Conservation (phyloP, 495 filamentous ascomycete genomes). For the Tuber borchii region DNA sequence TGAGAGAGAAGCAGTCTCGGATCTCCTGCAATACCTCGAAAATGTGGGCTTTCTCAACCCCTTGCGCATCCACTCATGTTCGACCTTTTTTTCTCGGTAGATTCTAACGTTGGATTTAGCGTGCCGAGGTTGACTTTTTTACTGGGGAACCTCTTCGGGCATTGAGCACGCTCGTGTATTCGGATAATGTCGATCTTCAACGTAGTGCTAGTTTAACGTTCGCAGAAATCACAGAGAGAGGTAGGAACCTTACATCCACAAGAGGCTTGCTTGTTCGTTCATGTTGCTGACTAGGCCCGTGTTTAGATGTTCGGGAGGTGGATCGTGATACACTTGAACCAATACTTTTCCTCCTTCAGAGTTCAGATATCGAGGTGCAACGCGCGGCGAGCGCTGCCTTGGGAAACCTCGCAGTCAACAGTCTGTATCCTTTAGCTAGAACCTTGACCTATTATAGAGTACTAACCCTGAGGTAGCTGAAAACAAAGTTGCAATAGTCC, state of each 20-base stretch:
- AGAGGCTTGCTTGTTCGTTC: not conserved
- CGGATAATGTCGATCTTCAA: conserved; percentile 97
- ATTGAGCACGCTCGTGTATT: conserved; percentile 91
- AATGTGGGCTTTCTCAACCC: conserved; percentile 58
- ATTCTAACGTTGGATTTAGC: conserved; percentile 51
- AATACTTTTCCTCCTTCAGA: conserved; percentile 90
- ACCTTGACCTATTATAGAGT: not conserved
- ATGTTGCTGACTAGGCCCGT: conserved; percentile 13
- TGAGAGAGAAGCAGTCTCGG: conserved; percentile 93
- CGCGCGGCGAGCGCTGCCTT: conserved; percentile 92
- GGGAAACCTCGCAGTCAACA: conserved; percentile 93
- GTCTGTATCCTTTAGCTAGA: conserved; percentile 51
- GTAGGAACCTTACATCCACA: conserved; percentile 49
- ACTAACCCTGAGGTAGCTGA: conserved; percentile 57
- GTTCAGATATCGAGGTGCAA: conserved; percentile 93
- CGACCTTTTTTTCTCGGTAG: conserved; percentile 14
- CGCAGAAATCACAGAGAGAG: conserved; percentile 96
- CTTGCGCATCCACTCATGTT: conserved; percentile 4
- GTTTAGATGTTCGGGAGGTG: conserved; percentile 86
- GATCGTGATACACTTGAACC: conserved; percentile 90
- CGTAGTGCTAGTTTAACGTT: conserved; percentile 96
- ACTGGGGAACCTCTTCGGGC: conserved; percentile 91
- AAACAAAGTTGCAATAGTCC: conserved; percentile 94
- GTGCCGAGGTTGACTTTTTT: conserved; percentile 96
- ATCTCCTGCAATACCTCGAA: conserved; percentile 89